These are phyloP conservation scores for Fusarium pseudocircinatum DNA, from an alignment of 2,329 filamentous ascomycete species.

Conservation along the genomic window DNA sequence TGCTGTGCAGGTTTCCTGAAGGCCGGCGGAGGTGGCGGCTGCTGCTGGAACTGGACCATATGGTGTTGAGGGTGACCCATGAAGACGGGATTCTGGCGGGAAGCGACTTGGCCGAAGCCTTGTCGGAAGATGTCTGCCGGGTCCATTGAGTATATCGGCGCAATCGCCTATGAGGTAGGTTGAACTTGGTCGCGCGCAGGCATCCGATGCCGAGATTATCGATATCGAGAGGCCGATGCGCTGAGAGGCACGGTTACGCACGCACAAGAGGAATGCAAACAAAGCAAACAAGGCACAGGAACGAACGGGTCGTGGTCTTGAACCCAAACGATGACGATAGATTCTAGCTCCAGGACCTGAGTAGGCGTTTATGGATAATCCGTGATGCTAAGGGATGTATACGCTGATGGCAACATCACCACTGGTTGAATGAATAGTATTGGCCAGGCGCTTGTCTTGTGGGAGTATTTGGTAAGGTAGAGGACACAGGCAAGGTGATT, in stretches of 20 bases:
- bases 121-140: constrained; percentile 68
- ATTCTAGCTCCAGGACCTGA: background rate
- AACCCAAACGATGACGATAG: constrained; percentile 5
- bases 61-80: constrained; percentile 41
- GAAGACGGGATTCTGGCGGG: constrained; percentile 50
- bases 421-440: background rate
- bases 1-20: constrained; percentile 44
- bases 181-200: constrained; percentile 10
- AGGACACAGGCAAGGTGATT: constrained; percentile 8
- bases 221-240: constrained; percentile 29
- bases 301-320: constrained; percentile 12
- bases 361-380: constrained; percentile 2
- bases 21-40: constrained; percentile 42
- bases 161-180: constrained; percentile 5
- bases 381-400: background rate
- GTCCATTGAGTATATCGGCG: constrained; percentile 59
- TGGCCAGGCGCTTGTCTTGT: constrained; percentile 19
- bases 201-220: constrained; percentile 20
- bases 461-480: background rate
- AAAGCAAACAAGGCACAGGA: constrained; percentile 19
- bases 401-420: constrained; percentile 6
- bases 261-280: constrained; percentile 5
- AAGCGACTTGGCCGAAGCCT: constrained; percentile 59
- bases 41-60: constrained; percentile 37
- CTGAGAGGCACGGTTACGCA: constrained; percentile 22